Conservation (phyloP, 331 rosid species). For the Rhamnella rubrinervis region DNA sequence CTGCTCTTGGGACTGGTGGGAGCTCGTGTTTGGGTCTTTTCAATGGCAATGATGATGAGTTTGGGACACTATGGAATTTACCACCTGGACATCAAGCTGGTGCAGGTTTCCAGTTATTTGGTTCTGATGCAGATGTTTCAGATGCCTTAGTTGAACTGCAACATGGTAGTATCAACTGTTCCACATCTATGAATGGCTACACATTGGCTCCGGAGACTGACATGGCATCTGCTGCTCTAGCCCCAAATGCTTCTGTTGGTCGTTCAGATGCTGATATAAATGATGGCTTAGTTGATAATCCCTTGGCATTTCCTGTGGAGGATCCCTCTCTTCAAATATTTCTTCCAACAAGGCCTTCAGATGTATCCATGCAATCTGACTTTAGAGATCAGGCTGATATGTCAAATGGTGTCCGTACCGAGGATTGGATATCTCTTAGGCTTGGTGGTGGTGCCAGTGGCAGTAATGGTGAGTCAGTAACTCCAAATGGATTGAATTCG, state of each 20-base stretch:
- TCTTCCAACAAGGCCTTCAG: conserved; percentile 90
- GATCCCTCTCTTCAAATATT: conserved; percentile 96
- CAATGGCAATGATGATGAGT: conserved; percentile 60
- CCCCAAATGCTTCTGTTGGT: conserved; percentile 52
- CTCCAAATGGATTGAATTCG: conserved; percentile 54
- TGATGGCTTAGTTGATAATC: conserved; percentile 82
- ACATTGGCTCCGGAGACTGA: conserved; percentile 55
- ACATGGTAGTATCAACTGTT: conserved; percentile 60
- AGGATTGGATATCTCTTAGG: conserved; percentile 93
- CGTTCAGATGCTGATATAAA: conserved; percentile 65
- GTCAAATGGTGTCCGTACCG: conserved; percentile 76
- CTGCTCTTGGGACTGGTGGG: conserved; percentile 49
- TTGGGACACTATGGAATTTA: conserved; percentile 63
- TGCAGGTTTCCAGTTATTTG: conserved; percentile 77
- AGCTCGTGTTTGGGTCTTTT: conserved; percentile 68
- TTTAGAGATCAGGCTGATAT: conserved; percentile 68
- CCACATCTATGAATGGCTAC: conserved; percentile 80
- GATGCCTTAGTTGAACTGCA: conserved; percentile 62
- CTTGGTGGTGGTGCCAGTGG: conserved; percentile 78
- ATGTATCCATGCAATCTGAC: conserved; percentile 58
- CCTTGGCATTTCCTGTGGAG: conserved; percentile 73
- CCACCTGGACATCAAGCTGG: conserved; percentile 70
- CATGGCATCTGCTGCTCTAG: conserved; percentile 57
- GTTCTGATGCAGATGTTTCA: conserved; percentile 69
- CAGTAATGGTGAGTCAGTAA: conserved; percentile 47